Conservation (phyloP, 2,329 filamentous ascomycete species). For the Triangularia setosa region DNA sequence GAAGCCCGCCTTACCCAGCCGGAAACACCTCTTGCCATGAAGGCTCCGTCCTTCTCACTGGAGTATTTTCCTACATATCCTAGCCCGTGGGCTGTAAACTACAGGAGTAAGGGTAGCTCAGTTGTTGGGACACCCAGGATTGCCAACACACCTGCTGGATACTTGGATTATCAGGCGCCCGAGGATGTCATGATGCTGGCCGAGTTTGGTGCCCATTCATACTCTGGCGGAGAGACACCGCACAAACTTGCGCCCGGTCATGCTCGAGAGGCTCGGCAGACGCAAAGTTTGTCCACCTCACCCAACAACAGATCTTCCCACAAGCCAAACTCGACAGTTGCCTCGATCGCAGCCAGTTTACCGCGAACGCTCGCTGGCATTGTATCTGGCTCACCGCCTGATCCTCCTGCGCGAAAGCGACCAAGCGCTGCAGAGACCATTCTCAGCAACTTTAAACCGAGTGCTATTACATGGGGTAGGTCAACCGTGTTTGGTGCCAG, state of each 20-base stretch:
- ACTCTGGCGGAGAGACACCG: constrained; percentile 60
- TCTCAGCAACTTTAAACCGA: constrained; percentile 50
- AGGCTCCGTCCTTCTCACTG: constrained; percentile 62
- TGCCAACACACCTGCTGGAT: constrained; percentile 51
- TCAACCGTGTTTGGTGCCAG: constrained; percentile 41
- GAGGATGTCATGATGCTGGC: constrained; percentile 51
- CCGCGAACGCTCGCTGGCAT: constrained; percentile 42
- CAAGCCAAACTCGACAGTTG: constrained; percentile 52
- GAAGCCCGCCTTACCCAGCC: constrained; percentile 54
- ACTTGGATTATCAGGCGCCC: constrained; percentile 54
- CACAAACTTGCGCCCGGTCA: constrained; percentile 47
- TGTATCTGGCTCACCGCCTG: constrained; percentile 40
- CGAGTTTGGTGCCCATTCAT: constrained; percentile 54
- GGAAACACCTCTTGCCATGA: constrained; percentile 61
- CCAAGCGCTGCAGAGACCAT: constrained; percentile 61
- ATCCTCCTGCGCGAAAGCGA: constrained; percentile 42
- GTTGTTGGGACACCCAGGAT: constrained; percentile 54
- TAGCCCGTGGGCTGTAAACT: constrained; percentile 49
- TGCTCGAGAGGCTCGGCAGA: constrained; percentile 41
- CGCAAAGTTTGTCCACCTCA: constrained; percentile 56
- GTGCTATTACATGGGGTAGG: constrained; percentile 49
- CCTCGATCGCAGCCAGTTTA: constrained; percentile 53
- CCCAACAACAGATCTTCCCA: constrained; percentile 52
- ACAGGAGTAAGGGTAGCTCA: constrained; percentile 51
- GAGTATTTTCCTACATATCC: constrained; percentile 62